Base-by-base conservation (phyloP, 129 eudicot genomes). In the Heracleum sosnowskyi region DNA sequence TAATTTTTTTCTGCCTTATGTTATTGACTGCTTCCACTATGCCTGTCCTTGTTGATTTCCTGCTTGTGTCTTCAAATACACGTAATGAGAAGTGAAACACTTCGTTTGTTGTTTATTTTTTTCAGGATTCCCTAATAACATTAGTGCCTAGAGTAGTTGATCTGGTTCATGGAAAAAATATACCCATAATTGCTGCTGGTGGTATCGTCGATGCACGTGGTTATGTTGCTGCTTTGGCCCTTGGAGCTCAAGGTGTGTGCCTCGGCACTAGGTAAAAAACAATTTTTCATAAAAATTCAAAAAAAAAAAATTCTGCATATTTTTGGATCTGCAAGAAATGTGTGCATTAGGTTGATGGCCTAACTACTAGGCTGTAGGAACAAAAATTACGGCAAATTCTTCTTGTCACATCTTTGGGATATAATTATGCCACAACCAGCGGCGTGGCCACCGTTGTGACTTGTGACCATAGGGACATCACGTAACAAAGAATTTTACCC, bases 201-300 rank as follows among this genome's bases (percentile, higher is more conserved):
- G 98, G 98, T 44, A 94, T 94, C 63, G 96, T 90, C 39, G 98
- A 94, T 73, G 97, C 81, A 68, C 91, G 96, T 77, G 98, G 98
- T 72, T 94, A 91, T 88, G 96, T 91, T 68, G 96, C 98, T 82
- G 96, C 97, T 7, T 84, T 94, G 86, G 96, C 96, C 79, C 98
- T 94, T 42, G 98, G 98, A 74, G 96, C 98, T 51, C 93, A 88
- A 75, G 98, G 92, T 40, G 87, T 91, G 69, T 89, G 92, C 69
- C 84, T 94, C 31, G 97, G 98, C 86, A 94, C 98, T 12, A 91
- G 98, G 98, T 94, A 72, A 44, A 17, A 9, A 79, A 39, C 74
- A 57, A 46, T 70, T 73, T 78, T 51, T 28, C 9, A 26, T 73
- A 69, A 18, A 75, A 37, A 15, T 49, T 46, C 40, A 3, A 2